Evolutionary conservation across 148 eudicot genomes (phyloP).

Genomic region (Dianthus caryophyllus): DNA sequence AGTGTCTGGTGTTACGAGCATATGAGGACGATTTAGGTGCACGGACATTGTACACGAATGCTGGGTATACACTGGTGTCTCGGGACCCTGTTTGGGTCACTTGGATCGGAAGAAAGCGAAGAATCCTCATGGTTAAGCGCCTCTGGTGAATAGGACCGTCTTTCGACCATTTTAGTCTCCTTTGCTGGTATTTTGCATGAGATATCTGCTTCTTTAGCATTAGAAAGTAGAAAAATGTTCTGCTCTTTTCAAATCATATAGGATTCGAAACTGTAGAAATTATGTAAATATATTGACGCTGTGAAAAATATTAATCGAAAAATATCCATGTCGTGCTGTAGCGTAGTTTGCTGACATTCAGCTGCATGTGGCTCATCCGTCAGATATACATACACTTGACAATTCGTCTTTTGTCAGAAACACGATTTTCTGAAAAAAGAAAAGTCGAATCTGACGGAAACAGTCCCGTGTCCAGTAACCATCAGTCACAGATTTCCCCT

Average conservation of each 20-base stretch:
- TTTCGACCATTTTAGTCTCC: not conserved
- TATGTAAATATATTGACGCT: constrained; percentile 9
- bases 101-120: constrained; percentile 71
- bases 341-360: constrained; percentile 82
- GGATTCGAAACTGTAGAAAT: not conserved
- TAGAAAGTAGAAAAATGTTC: not conserved
- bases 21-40: constrained; percentile 89
- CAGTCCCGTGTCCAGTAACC: not conserved
- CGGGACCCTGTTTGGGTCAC: constrained; percentile 71
- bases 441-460: not conserved
- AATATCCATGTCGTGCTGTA: not conserved
- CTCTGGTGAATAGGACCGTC: constrained; percentile 1
- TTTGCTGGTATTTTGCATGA: not conserved
- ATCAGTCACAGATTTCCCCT: not conserved
- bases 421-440: not conserved
- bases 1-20: constrained; percentile 69
- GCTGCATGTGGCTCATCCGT: constrained; percentile 19
- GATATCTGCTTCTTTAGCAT: not conserved
- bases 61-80: constrained; percentile 63
- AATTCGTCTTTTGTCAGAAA: not conserved
- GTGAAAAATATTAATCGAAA: not conserved
- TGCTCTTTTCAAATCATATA: not conserved
- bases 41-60: constrained; percentile 61
- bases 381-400: not conserved
- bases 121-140: constrained; percentile 71